These are phyloP conservation scores for Populus davidiana DNA, from an alignment of 345 rosid species.

Conservation along the genomic window DNA sequence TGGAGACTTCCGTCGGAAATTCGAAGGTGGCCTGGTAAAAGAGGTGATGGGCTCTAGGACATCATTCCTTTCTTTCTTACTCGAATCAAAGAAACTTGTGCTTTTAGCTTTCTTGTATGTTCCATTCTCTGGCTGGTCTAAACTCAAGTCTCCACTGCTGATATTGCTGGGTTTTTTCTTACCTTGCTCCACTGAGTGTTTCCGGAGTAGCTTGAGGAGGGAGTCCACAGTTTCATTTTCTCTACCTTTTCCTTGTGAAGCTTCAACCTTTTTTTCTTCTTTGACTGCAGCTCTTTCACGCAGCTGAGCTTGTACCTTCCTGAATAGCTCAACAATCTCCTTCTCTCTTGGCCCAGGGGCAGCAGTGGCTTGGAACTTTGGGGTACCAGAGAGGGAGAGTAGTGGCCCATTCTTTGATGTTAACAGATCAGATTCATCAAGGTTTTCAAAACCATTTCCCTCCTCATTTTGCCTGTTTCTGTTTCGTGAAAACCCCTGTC, in stretches of 20 bases:
- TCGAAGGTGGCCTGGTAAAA: constrained; percentile 68
- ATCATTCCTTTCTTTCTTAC: constrained; percentile 15
- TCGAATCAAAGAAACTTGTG: constrained; percentile 27
- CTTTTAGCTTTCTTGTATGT: constrained; percentile 37
- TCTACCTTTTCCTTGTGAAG: constrained; percentile 51
- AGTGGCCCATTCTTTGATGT: constrained; percentile 63
- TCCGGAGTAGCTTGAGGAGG: constrained; percentile 73
- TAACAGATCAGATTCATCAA: constrained; percentile 53
- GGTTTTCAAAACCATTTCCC: constrained; percentile 45
- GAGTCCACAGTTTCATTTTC: constrained; percentile 76
- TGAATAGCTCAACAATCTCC: constrained; percentile 86
- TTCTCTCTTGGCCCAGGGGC: constrained; percentile 75
- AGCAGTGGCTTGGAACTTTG: constrained; percentile 73
- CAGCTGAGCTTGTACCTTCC: constrained; percentile 84
- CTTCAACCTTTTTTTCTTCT: constrained; percentile 58
- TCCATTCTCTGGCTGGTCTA: constrained; percentile 31
- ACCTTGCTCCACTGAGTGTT: constrained; percentile 68
- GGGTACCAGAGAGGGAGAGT: constrained; percentile 50
- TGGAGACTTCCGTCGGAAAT: constrained; percentile 71
- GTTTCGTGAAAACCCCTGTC: constrained; percentile 52
- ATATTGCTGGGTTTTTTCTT: constrained; percentile 39
- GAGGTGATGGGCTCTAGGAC: constrained; percentile 35
- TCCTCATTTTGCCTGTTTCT: constrained; percentile 61
- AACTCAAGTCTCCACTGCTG: constrained; percentile 28
- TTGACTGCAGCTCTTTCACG: constrained; percentile 71